These are phyloP conservation scores for Talaromyces rugulosus DNA, from an alignment of 2,329 filamentous ascomycete species.

Conservation along the genomic window DNA sequence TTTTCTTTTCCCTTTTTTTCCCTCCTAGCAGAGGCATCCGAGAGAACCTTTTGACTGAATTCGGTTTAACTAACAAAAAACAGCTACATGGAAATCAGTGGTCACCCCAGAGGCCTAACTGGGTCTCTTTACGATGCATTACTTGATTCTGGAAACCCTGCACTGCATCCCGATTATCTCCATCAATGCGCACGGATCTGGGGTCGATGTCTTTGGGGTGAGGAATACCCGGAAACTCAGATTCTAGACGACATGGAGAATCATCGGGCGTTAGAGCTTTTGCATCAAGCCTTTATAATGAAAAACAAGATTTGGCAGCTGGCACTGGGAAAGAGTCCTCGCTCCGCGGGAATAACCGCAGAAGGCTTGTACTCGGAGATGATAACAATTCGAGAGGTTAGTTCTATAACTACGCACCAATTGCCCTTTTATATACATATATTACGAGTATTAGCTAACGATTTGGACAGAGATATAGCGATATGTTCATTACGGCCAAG, in stretches of 20 bases:
- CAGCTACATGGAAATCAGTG: conserved; percentile 7
- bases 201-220: conserved; percentile 33
- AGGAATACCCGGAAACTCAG: conserved; percentile 33
- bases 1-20: neutral
- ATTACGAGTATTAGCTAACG: neutral
- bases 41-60: neutral
- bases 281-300: conserved; percentile 26
- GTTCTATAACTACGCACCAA: neutral
- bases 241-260: conserved; percentile 37
- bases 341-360: conserved; percentile 17
- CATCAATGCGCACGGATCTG: conserved; percentile 32
- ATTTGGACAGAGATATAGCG: conserved; percentile 28
- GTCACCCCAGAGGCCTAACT: neutral
- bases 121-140: conserved; percentile 29
- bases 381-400: neutral
- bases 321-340: conserved; percentile 22
- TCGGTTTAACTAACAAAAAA: neutral
- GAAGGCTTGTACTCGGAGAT: neutral
- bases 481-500: conserved; percentile 32
- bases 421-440: neutral
- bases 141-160: conserved; percentile 26
- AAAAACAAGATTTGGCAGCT: conserved; percentile 28
- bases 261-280: conserved; percentile 30
- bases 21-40: neutral
- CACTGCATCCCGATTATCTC: conserved; percentile 29